These are phyloP conservation scores for Alternaria sp. DNA, from an alignment of 2,329 filamentous ascomycete species.

Conservation along the genomic window DNA sequence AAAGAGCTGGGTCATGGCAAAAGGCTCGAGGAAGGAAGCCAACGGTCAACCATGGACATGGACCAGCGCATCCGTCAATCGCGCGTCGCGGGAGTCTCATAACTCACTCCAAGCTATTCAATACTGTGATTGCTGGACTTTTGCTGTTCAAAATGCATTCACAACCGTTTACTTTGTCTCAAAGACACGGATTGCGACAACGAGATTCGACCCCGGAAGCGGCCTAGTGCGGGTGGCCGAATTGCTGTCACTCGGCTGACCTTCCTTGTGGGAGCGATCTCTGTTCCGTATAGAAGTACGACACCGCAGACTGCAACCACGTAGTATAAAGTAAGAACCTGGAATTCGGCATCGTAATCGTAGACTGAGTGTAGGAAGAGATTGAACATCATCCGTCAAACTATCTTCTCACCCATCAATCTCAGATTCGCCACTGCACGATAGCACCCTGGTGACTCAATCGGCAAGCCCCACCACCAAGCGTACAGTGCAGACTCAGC, in stretches of 20 bases:
- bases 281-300: background rate
- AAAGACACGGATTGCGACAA: background rate
- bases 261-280: background rate
- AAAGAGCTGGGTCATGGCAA: background rate
- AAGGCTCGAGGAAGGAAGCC: background rate
- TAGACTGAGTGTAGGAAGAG: background rate
- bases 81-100: background rate
- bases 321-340: background rate
- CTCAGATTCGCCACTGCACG: background rate
- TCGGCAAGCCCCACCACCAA: slow-evolving; percentile 15
- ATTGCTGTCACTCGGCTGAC: background rate
- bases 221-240: slow-evolving; percentile 1
- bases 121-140: background rate
- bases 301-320: background rate
- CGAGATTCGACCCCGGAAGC: background rate
- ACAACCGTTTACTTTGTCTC: background rate
- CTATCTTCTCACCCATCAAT: background rate
- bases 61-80: background rate
- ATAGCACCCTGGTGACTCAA: slow-evolving; percentile 14
- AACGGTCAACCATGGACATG: background rate
- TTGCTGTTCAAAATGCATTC: background rate
- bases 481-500: slow-evolving; percentile 10
- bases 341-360: background rate
- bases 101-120: background rate
- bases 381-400: background rate